A percentile compares a stretch with the other conserved stretches of the same genome.
Evolutionary conservation across 1,139 yeast genomes (phyloP).

Genomic region (Martiniozyma asiatica): DNA sequence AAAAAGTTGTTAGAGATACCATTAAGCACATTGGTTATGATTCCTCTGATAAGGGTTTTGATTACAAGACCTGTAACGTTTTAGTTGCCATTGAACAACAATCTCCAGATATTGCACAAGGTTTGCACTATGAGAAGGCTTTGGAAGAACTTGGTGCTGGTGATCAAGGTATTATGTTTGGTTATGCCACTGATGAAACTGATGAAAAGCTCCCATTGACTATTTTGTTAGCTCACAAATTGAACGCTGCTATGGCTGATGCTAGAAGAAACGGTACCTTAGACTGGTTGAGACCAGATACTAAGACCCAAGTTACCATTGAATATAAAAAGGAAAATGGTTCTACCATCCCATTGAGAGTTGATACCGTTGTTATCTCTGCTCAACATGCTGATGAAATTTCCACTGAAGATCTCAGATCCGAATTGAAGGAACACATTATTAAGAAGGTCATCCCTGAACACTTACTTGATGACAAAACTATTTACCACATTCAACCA

Average conservation of each 20-base stretch:
- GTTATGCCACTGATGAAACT: constrained; percentile 98
- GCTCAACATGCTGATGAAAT: constrained; percentile 97
- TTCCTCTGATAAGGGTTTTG: constrained; percentile 91
- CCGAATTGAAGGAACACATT: constrained; percentile 64
- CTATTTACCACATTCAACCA: constrained; percentile 97
- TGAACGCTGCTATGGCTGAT: constrained; percentile 91
- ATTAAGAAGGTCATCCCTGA: constrained; percentile 89
- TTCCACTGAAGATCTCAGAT: constrained; percentile 83
- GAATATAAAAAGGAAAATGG: constrained; percentile 92
- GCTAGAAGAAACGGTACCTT: constrained; percentile 95
- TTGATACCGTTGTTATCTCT: constrained; percentile 94
- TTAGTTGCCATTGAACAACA: constrained; percentile 99
- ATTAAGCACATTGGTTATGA: constrained; percentile 98
- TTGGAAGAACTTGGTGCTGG: constrained; percentile 99
- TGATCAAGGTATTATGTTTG: constrained; percentile 99
- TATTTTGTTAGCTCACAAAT: constrained; percentile 84
- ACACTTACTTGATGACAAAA: constrained; percentile 82
- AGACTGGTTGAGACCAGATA: constrained; percentile 97
- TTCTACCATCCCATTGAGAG: constrained; percentile 90
- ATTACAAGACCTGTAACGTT: constrained; percentile 98
- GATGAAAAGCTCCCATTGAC: constrained; percentile 96
- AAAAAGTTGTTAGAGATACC: constrained; percentile 94
- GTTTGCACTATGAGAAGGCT: constrained; percentile 94
- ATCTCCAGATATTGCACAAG: constrained; percentile 98
- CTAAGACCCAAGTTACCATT: constrained; percentile 98